phyloP scores from a whole-genome alignment of 345 rosid genomes.

The Noccaea bulbosa region DNA sequence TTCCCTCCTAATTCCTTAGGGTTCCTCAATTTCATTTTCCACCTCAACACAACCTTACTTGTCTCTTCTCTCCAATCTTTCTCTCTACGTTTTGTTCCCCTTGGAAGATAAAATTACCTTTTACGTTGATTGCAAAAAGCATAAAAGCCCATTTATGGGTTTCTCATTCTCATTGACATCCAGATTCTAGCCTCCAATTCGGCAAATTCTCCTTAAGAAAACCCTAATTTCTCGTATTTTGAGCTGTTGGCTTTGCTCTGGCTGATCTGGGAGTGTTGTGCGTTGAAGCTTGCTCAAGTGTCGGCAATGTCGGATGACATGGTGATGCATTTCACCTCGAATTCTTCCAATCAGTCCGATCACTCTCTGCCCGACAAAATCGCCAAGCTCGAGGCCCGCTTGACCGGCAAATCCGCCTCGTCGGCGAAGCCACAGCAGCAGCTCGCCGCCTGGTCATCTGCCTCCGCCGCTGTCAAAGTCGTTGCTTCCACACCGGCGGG shows the following conservation, averaged over 20 bases:
- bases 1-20: slow-evolving; percentile 47
- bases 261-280: slow-evolving; percentile 24
- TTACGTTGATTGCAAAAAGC: slow-evolving; percentile 19
- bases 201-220: background rate
- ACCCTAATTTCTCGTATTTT: slow-evolving; percentile 27
- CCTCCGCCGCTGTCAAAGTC: slow-evolving; percentile 56
- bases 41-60: slow-evolving; percentile 1
- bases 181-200: slow-evolving; percentile 31
- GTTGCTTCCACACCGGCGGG: slow-evolving; percentile 50
- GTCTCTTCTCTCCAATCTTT: slow-evolving; percentile 15
- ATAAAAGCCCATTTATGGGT: slow-evolving; percentile 20
- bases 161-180: slow-evolving; percentile 14
- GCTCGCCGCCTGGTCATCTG: slow-evolving; percentile 58
- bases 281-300: slow-evolving; percentile 26
- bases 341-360: slow-evolving; percentile 97
- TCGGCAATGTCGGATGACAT: slow-evolving; percentile 85
- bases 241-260: background rate
- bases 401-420: slow-evolving; percentile 79
- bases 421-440: slow-evolving; percentile 45
- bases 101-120: background rate
- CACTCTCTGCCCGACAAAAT: slow-evolving; percentile 88
- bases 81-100: slow-evolving; percentile 31
- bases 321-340: slow-evolving; percentile 88
- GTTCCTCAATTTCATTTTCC: slow-evolving; percentile 26
- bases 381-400: slow-evolving; percentile 99